Evolutionary conservation across 805 yeast genomes (phyloP).

Genomic region (Ogataea haglerorum): DNA sequence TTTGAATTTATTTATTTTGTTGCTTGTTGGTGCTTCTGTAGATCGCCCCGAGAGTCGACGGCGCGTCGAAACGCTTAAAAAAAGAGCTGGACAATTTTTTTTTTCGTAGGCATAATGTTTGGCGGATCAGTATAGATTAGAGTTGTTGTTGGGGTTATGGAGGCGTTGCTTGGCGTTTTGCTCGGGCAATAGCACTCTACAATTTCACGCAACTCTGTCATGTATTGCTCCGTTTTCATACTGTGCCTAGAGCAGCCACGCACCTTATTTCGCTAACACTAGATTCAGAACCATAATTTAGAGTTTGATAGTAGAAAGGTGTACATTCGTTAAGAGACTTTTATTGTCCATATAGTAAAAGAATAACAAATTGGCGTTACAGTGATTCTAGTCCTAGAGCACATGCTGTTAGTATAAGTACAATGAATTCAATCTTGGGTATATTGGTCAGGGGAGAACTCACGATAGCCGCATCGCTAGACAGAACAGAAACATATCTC

Average conservation of each 20-base stretch:
- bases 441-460: conserved; percentile 10
- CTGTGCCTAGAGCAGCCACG: conserved; percentile 19
- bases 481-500: conserved; percentile 66
- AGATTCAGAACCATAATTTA: conserved; percentile 31
- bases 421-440: not conserved
- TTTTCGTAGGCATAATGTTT: conserved; percentile 2
- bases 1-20: not conserved
- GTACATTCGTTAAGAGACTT: conserved; percentile 22
- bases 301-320: conserved; percentile 40
- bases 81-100: not conserved
- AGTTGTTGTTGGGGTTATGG: not conserved
- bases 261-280: conserved; percentile 40
- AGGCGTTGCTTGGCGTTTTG: conserved; percentile 8
- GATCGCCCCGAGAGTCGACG: not conserved
- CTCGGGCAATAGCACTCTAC: not conserved
- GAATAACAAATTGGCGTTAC: conserved; percentile 1
- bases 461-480: conserved; percentile 10
- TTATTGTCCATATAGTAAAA: conserved; percentile 1
- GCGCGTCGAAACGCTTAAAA: not conserved
- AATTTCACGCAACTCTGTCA: conserved; percentile 1
- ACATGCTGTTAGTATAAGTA: conserved; percentile 12
- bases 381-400: not conserved
- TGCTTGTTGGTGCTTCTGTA: not conserved
- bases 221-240: conserved; percentile 6
- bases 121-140: conserved; percentile 5